Evolutionary conservation across 441 rosid genomes (phyloP).

Genomic region (Eruca vesicaria): DNA sequence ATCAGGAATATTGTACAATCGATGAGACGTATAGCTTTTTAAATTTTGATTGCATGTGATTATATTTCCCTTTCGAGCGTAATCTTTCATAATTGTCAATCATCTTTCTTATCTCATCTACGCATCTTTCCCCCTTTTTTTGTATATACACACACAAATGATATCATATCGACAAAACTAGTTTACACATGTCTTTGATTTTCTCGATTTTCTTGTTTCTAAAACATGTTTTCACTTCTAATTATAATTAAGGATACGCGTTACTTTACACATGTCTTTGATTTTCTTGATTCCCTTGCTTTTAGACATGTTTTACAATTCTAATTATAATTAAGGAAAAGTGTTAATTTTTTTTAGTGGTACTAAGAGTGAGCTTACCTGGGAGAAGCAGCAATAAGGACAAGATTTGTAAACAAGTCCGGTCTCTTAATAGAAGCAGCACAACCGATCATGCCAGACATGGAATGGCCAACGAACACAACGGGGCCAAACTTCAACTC

Average conservation of each 20-base stretch:
- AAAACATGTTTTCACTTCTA: neutral
- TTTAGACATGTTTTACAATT: neutral
- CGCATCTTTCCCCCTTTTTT: neutral
- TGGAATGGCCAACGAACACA: conserved; percentile 77
- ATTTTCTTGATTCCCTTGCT: neutral
- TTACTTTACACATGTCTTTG: neutral
- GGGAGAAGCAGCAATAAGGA: conserved; percentile 73
- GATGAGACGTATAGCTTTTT: neutral
- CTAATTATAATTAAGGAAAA: neutral
- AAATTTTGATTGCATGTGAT: neutral
- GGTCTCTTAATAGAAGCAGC: conserved; percentile 76
- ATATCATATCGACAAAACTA: neutral
- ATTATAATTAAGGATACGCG: neutral
- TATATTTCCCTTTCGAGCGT: neutral
- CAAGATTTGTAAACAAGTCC: conserved; percentile 57
- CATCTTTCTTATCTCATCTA: neutral
- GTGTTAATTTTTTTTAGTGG: neutral
- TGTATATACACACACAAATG: neutral
- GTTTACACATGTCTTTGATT: neutral
- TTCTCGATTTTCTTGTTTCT: neutral
- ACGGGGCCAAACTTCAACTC: conserved; percentile 49
- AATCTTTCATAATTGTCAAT: neutral
- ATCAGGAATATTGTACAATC: neutral
- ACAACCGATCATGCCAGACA: conserved; percentile 89
- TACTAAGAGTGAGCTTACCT: conserved; percentile 42